Percentiles rank a stretch among this genome's conserved stretches.
Evolutionary conservation across 768 basidiomycete genomes (phyloP).

Genomic region (Leucocoprinus sp.): DNA sequence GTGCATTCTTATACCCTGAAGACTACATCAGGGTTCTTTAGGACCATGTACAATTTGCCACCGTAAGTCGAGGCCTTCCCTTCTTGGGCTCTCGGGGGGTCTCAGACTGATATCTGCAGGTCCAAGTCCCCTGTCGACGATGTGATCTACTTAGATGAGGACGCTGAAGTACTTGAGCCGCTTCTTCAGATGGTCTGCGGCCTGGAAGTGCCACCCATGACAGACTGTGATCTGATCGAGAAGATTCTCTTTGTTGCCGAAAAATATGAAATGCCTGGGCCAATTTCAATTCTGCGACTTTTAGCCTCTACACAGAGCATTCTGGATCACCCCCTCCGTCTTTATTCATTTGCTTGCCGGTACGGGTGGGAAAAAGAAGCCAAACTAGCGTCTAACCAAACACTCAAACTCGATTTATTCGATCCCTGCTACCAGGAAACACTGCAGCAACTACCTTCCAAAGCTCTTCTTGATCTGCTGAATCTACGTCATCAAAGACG

Average conservation of each 20-base stretch:
- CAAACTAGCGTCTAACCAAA: slow-evolving; percentile 42
- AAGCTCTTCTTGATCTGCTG: slow-evolving; percentile 46
- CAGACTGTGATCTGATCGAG: slow-evolving; percentile 47
- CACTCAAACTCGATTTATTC: slow-evolving; percentile 47
- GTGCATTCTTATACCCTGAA: slow-evolving; percentile 54
- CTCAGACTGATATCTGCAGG: not conserved
- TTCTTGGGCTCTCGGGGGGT: not conserved
- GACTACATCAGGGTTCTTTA: slow-evolving; percentile 59
- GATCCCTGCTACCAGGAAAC: slow-evolving; percentile 33
- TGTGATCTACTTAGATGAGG: slow-evolving; percentile 51
- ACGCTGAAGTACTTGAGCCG: slow-evolving; percentile 42
- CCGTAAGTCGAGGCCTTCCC: slow-evolving; percentile 19
- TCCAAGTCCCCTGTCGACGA: slow-evolving; percentile 15
- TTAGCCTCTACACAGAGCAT: slow-evolving; percentile 46
- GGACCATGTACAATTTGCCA: slow-evolving; percentile 52
- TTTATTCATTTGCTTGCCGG: slow-evolving; percentile 48
- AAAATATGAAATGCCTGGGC: slow-evolving; percentile 66
- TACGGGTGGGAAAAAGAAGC: slow-evolving; percentile 54
- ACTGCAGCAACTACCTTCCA: slow-evolving; percentile 39
- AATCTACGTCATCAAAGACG: slow-evolving; percentile 46
- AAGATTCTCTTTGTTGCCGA: slow-evolving; percentile 54
- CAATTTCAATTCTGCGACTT: slow-evolving; percentile 50
- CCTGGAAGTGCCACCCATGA: slow-evolving; percentile 38
- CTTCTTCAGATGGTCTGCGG: slow-evolving; percentile 58
- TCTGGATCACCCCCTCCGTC: slow-evolving; percentile 39